phyloP scores from a whole-genome alignment of 805 yeast genomes.

The Priceomyces castillae region DNA sequence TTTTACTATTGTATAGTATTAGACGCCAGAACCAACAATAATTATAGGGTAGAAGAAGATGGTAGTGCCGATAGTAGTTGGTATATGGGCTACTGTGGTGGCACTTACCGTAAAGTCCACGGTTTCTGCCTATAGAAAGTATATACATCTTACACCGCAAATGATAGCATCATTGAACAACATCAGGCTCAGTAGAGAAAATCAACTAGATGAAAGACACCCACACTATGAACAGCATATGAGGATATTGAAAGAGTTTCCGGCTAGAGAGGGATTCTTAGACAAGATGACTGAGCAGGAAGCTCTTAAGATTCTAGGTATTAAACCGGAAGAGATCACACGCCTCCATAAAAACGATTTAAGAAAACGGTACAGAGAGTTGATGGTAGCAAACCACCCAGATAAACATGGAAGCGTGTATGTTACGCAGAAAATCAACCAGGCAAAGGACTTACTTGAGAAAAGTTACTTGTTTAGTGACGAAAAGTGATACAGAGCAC shows the following conservation, averaged over 20 bases:
- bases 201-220: conserved; percentile 13
- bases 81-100: conserved; percentile 51
- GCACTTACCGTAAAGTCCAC: conserved; percentile 46
- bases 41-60: conserved; percentile 6
- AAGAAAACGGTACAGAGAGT: conserved; percentile 34
- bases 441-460: conserved; percentile 42
- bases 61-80: conserved; percentile 52
- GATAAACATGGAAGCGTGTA: conserved; percentile 41
- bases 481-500: conserved; percentile 8
- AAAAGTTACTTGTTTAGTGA: conserved; percentile 33
- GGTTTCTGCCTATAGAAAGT: conserved; percentile 29
- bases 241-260: conserved; percentile 23
- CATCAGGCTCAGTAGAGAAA: conserved; percentile 17
- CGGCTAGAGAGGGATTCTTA: conserved; percentile 29
- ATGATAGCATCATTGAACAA: conserved; percentile 37
- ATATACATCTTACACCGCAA: conserved; percentile 26
- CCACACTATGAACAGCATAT: conserved; percentile 12
- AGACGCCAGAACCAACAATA: neutral
- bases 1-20: no score
- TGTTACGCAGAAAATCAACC: conserved; percentile 40
- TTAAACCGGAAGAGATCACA: conserved; percentile 39
- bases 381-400: conserved; percentile 43
- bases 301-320: conserved; percentile 40
- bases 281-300: conserved; percentile 43
- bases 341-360: conserved; percentile 34